Conservation (phyloP, 2,329 filamentous ascomycete species). For the Hymenoscyphus occultus region DNA sequence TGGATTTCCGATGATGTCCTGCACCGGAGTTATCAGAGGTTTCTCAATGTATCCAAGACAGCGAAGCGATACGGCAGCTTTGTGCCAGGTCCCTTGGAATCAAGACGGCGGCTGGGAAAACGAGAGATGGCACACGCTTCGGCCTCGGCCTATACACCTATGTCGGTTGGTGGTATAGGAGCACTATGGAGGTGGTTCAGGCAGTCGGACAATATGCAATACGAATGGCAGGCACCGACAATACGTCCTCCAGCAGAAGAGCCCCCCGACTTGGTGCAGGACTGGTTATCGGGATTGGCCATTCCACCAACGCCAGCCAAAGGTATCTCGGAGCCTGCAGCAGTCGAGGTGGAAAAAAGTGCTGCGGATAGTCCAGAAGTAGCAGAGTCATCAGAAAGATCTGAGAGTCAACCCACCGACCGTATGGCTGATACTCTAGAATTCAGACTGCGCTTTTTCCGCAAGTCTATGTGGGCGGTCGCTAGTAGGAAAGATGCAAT, state of each 20-base stretch:
- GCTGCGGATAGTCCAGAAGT: background rate
- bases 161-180: background rate
- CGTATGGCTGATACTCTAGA: background rate
- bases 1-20: slow-evolving; percentile 61
- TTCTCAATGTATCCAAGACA: slow-evolving; percentile 37
- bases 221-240: slow-evolving; percentile 35
- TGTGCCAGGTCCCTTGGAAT: slow-evolving; percentile 37
- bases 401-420: background rate
- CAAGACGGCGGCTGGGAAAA: slow-evolving; percentile 35
- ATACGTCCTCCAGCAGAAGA: slow-evolving; percentile 13
- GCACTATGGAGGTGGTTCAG: background rate
- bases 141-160: slow-evolving; percentile 6
- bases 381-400: background rate
- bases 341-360: background rate
- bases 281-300: slow-evolving; percentile 26
- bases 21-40: slow-evolving; percentile 48
- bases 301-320: background rate
- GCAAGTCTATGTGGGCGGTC: background rate
- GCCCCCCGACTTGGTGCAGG: background rate
- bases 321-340: background rate
- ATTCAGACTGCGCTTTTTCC: background rate
- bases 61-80: slow-evolving; percentile 36
- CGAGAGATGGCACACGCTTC: slow-evolving; percentile 34
- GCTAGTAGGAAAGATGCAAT: background rate
- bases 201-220: slow-evolving; percentile 28